Evolutionary conservation across 2,329 filamentous ascomycete species (phyloP).

Genomic region (Talaromyces sp.): DNA sequence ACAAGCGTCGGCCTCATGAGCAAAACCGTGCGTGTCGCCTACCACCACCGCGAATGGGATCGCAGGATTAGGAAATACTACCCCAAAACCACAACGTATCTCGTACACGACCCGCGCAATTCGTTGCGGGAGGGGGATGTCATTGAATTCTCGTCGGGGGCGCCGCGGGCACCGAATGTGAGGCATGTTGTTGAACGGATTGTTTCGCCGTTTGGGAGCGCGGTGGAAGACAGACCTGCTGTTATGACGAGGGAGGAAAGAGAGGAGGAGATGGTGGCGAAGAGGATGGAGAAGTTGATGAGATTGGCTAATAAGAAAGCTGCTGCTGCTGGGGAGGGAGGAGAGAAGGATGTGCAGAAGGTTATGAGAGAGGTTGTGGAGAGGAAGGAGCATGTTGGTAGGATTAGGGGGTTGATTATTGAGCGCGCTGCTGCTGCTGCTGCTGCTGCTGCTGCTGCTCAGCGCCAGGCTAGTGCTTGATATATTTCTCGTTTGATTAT

Average conservation of each 20-base stretch:
- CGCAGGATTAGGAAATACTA: slow-evolving; percentile 39
- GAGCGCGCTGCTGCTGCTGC: slow-evolving; percentile 23
- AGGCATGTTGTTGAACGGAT: slow-evolving; percentile 46
- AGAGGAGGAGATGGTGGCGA: slow-evolving; percentile 31
- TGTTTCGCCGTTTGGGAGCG: slow-evolving; percentile 40
- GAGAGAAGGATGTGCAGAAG: slow-evolving; percentile 29
- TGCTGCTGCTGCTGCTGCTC: slow-evolving; percentile 7
- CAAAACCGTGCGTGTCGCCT: slow-evolving; percentile 40
- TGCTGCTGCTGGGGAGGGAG: slow-evolving; percentile 20
- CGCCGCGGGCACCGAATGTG: slow-evolving; percentile 39
- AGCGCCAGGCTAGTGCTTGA: not conserved
- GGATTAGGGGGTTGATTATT: slow-evolving; percentile 33
- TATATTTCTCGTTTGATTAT: not conserved
- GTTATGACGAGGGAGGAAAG: slow-evolving; percentile 39
- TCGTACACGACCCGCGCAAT: slow-evolving; percentile 42
- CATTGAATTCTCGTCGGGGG: slow-evolving; percentile 45
- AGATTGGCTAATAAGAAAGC: slow-evolving; percentile 31
- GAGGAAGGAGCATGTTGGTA: slow-evolving; percentile 29
- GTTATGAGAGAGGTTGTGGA: slow-evolving; percentile 16
- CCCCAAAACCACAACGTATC: slow-evolving; percentile 34
- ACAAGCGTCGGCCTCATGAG: slow-evolving; percentile 44
- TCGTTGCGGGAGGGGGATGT: slow-evolving; percentile 46
- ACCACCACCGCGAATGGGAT: slow-evolving; percentile 38
- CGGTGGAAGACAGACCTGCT: slow-evolving; percentile 38
- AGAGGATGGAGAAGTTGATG: slow-evolving; percentile 35